Base-by-base conservation (phyloP, 768 basidiomycete species). In the Auriscalpium orientale region DNA sequence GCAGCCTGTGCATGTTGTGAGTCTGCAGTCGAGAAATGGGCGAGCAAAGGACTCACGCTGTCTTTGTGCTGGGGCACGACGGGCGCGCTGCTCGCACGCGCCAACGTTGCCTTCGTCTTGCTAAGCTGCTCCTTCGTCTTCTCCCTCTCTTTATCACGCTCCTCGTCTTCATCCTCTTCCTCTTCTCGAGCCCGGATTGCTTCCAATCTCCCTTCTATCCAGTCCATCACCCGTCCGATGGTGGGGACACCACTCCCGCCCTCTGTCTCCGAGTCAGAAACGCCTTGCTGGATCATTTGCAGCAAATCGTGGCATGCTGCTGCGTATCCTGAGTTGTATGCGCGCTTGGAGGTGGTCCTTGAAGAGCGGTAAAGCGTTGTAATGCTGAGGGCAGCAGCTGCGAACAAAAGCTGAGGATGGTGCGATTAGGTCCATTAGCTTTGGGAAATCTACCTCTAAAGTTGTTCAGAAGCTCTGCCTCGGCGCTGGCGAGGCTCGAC, bases 361-460 rank as follows among this genome's bases (percentile, higher is more conserved):
- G 89, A 89, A 4, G 89, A 88, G 61, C 87, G 82, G 69, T 90
- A 92, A 37, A 92, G 79, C 0, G 88, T 91, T 22, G 89, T 91
- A 60, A 92, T 86, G 69, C 87, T 89, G 51, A 91, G 74, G 1
- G 89, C 90, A 59, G 89, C 89, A 57, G 87, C 89, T 92, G 62
- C 55, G 51, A 21, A 44, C 50, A 55, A 49, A 50, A 54, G 40
- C 56, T 56, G 48, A 53, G 60, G 62, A 66, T 69, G 64, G 65
- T 59, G 46, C 58, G 60, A 59, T 20, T 48, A 20, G 36, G 20
- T 43, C 49, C 53, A 45, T 43, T 43, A 20, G 21, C 38, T 13
- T 46, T 22, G 36, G 15, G 43, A 37, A 18, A 57, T 57, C 12
- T 53, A 89, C 89, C 87, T 81, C 84, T 84, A 68, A 91, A 91